phyloP scores from a whole-genome alignment of 441 rosid species.

The Bruguiera hainesii region DNA sequence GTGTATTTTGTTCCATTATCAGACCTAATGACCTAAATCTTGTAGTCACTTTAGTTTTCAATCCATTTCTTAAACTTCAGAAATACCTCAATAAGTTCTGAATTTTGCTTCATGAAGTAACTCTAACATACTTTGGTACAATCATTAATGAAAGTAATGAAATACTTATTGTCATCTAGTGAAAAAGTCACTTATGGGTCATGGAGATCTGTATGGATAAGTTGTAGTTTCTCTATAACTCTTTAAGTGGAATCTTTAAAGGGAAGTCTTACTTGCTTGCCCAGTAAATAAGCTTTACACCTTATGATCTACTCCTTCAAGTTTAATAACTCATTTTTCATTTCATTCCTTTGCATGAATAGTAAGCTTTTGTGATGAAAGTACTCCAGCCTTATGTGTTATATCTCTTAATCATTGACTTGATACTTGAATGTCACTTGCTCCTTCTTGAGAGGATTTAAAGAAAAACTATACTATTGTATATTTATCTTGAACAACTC shows the following conservation, averaged over 20 bases:
- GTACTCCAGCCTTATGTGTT: not conserved
- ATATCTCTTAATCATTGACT: fast-evolving
- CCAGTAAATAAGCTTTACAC: not conserved
- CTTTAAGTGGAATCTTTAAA: not conserved
- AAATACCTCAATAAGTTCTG: not conserved
- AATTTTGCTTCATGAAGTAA: not conserved
- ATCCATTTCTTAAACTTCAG: not conserved
- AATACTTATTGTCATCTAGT: not conserved
- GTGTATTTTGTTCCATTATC: not conserved
- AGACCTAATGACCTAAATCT: not conserved
- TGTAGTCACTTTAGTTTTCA: not conserved
- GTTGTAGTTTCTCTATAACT: not conserved
- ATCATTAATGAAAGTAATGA: not conserved
- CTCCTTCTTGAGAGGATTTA: not conserved
- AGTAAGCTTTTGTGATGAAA: not conserved
- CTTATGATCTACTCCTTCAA: not conserved
- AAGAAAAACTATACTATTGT: not conserved
- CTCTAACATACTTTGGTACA: not conserved
- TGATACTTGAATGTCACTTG: not conserved
- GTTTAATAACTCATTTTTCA: not conserved
- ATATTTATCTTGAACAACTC: not conserved
- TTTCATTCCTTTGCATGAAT: not conserved
- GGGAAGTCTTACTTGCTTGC: not conserved
- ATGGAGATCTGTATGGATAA: not conserved
- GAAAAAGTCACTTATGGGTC: not conserved